A percentile compares a stretch with the other conserved stretches of the same genome.
These are phyloP conservation scores for Pilaira anomala DNA, from an alignment of 192 early-diverging fungal genomes.

Conservation along the genomic window DNA sequence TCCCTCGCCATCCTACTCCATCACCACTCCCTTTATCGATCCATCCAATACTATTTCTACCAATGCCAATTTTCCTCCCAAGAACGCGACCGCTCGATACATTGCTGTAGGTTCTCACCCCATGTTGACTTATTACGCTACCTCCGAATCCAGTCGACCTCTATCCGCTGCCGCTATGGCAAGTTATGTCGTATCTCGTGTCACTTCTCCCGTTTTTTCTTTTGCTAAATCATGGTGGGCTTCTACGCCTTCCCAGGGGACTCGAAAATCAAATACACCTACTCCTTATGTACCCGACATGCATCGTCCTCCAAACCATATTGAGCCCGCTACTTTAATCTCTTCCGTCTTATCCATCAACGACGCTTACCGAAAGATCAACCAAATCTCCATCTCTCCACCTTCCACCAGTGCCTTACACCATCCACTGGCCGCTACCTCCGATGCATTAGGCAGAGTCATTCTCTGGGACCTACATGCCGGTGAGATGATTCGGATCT, in stretches of 20 bases:
- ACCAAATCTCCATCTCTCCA: slow-evolving; percentile 49
- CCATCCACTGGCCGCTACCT: slow-evolving; percentile 53
- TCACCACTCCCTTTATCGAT: not conserved
- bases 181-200: slow-evolving; percentile 45
- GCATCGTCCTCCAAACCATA: slow-evolving; percentile 39
- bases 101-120: slow-evolving; percentile 56
- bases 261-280: slow-evolving; percentile 1
- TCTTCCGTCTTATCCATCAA: slow-evolving; percentile 48
- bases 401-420: slow-evolving; percentile 36
- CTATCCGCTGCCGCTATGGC: slow-evolving; percentile 51
- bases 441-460: slow-evolving; percentile 66
- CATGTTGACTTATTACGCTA: slow-evolving; percentile 55
- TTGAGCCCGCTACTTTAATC: slow-evolving; percentile 54
- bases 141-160: slow-evolving; percentile 44
- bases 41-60: not conserved
- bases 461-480: slow-evolving; percentile 61
- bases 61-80: not conserved
- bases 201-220: slow-evolving; percentile 60
- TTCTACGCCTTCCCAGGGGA: slow-evolving; percentile 14
- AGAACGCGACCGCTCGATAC: slow-evolving; percentile 42
- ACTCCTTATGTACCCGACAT: slow-evolving; percentile 33
- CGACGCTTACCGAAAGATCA: slow-evolving; percentile 54
- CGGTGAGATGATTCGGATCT: slow-evolving; percentile 65
- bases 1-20: slow-evolving; percentile 7
- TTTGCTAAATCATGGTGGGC: slow-evolving; percentile 68